Base-by-base conservation (phyloP, 176 grass and related monocot genomes). In the Oryza nivara region DNA sequence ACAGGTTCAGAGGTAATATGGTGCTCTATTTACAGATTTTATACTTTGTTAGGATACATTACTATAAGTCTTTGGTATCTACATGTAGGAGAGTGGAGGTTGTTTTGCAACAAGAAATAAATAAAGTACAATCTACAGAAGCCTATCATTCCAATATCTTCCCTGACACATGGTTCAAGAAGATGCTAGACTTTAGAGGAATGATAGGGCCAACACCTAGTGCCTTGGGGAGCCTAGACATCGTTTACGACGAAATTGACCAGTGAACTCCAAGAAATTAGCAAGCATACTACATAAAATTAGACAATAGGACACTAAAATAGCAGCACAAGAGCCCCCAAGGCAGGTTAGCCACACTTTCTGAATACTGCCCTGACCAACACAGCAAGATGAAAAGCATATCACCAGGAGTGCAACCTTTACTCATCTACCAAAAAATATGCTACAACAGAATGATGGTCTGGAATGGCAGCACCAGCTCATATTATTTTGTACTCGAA, bases 371-470 rank as follows among this genome's bases (percentile, higher is more conserved):
- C 64, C 1, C 5, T 22, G 68, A 70, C n/a, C 46, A 56, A 56
- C 35, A 12, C n/a, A 23, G 19, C 66, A 81, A 35, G 20, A 81
- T 70, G 67, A 56, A 32, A 13, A 80, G 46, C 45, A 14, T 70
- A 56, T 47, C 43, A 10, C 15, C 3, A 20, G 10, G 17, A 58
- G 67, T 58, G 51, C 66, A 70, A 38, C 65, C 6, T 69, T 69
- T 80, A 81, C 12, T 56, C 17, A 38, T 69, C 32, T 41, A 70
- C 20, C 48, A 22, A 81, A 32, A 67, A 71, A 38, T 19, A 81
- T 58, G 23, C 3, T 40, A 60, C 26, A 58, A 60, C 20, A 41
- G 7, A 56, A 12, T 12, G 16, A 71, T 56, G 22, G 7, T 52
- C 52, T 4, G 2, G 2, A 63, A n/a, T 23, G 44, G 12, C 25